These are phyloP conservation scores for Mycena chlorophos DNA, from an alignment of 768 basidiomycete species.

Conservation along the genomic window DNA sequence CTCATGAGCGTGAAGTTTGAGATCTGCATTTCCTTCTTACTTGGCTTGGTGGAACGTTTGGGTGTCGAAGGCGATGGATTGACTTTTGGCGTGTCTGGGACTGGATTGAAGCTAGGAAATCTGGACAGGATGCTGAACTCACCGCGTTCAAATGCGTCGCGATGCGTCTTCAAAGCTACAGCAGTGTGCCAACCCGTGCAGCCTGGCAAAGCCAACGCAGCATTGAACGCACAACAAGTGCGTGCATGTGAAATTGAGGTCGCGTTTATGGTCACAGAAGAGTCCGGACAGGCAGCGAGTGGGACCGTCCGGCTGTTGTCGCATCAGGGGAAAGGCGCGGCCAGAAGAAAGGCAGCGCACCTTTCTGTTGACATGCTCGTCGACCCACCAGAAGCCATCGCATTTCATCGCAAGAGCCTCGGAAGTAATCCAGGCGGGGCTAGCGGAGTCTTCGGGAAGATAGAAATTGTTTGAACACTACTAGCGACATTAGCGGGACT, in stretches of 20 bases:
- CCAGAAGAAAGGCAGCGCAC: neutral
- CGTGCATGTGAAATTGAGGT: neutral
- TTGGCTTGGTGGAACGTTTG: neutral
- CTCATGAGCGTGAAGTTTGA: too few relatives aligned
- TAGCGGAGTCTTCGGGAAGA: neutral
- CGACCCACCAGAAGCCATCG: neutral
- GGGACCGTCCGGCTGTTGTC: neutral
- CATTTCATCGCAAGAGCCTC: neutral
- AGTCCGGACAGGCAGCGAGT: neutral
- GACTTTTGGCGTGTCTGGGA: too few relatives aligned
- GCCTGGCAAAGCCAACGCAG: neutral
- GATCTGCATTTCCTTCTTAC: neutral
- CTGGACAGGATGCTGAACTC: too few relatives aligned
- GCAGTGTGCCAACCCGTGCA: neutral
- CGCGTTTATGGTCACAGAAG: neutral
- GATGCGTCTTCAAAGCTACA: neutral
- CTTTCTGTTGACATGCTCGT: neutral
- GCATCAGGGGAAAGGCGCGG: neutral
- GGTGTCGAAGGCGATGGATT: neutral
- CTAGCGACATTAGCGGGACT: too few relatives aligned
- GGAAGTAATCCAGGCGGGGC: neutral
- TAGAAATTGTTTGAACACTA: neutral
- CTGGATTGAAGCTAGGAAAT: too few relatives aligned
- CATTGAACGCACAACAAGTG: neutral
- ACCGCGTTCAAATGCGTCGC: neutral